Evolutionary conservation across 495 filamentous ascomycete genomes (phyloP), one percentile per base, ranked within the genome.

Genomic region (Arthonia radiata): DNA sequence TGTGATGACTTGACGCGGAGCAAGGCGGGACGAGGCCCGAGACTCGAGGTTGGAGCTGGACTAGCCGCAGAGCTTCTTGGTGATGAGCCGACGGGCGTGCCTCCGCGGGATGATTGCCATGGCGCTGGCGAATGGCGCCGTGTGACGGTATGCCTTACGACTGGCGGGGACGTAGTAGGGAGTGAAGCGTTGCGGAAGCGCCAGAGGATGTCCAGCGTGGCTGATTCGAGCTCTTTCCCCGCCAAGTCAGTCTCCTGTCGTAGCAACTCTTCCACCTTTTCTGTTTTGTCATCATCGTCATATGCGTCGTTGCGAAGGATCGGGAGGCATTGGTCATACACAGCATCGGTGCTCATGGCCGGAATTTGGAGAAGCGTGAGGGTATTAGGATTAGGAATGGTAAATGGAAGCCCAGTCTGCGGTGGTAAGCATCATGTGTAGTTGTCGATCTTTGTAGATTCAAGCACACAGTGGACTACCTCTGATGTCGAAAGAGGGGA

Each of bases 271-370:
- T 91, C 80, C 27, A 92, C 56, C 49, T 71, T 81, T 46, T 99
- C 89, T 2, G 72, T 76, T 55, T 81, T 89, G 34, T 94, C 89
- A 43, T 99, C 89, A 38, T 94, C 89, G 35, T 90, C 78, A 14
- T 92, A 52, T 28, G 49, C 56, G 32, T 64, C 50, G 47, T 93
- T 76, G 50, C 83, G 68, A 24, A 99, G 68, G 43, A 93, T 58
- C 17, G 78, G 74, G 34, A 90, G 67, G 43, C 79, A 92, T 33
- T 77, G 59, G 42, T 91, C 86, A 52, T 86, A 83, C 11, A 83
- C 64, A 32, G 78, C 71, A 50, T 99, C 86, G 30, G 81, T 71
- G 17, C 90, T 68, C 89, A 94, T 94, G n/a, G 15, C n/a, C n/a
- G n/a, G n/a, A n/a, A n/a, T n/a, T n/a, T n/a, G n/a, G n/a, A n/a